Conservation (phyloP, 768 basidiomycete genomes). For the Tulasnella sp. region DNA sequence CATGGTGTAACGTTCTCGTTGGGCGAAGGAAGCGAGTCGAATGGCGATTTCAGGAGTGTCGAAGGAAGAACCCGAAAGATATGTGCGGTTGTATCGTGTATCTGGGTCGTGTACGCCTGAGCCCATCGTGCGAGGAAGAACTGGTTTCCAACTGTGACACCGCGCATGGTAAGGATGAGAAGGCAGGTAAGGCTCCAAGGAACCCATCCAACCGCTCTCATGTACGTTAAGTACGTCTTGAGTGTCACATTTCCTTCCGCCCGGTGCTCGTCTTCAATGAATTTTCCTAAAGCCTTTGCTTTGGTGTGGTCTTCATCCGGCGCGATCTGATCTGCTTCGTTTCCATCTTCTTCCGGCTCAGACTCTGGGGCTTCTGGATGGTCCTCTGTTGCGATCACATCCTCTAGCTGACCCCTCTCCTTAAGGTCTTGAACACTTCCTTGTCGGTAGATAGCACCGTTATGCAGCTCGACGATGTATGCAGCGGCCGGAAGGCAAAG, state of each 20-base stretch:
- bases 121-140: conserved; percentile 63
- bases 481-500: conserved; percentile 61
- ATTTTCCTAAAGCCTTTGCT: conserved; percentile 37
- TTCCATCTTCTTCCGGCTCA: conserved; percentile 35
- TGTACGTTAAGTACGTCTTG: conserved; percentile 54
- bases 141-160: conserved; percentile 42
- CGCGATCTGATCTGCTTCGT: conserved; percentile 15
- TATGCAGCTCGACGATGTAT: conserved; percentile 55
- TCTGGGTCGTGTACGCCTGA: conserved; percentile 43
- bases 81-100: neutral
- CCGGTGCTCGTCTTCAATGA: conserved; percentile 54
- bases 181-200: conserved; percentile 51
- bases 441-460: conserved; percentile 44
- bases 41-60: neutral
- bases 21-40: conserved; percentile 44
- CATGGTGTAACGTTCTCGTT: conserved; percentile 55
- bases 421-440: conserved; percentile 46
- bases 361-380: conserved; percentile 22
- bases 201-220: conserved; percentile 50
- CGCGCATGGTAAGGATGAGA: conserved; percentile 44
- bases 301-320: neutral
- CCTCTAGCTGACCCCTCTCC: conserved; percentile 38
- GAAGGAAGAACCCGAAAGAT: neutral
- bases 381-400: conserved; percentile 45
- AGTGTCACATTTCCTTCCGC: conserved; percentile 59